Base-by-base conservation (phyloP, 129 eudicot genomes). In the Centaurea solstitialis region DNA sequence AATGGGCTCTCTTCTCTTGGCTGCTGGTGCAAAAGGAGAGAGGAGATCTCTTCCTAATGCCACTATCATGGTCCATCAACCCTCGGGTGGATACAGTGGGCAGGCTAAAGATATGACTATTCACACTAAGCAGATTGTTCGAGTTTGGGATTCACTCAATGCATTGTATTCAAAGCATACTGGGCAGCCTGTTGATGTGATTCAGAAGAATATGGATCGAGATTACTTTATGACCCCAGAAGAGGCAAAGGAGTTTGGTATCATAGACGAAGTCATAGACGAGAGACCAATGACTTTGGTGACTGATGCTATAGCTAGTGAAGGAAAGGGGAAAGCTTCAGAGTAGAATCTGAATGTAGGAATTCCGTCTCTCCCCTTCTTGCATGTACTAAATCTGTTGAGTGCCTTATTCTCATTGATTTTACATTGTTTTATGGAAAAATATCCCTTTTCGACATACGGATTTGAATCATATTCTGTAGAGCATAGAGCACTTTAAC, bases 11-110 rank as follows among this genome's bases (percentile, higher is more conserved):
- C 97, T 94, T 13, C 93, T 94, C 18, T 87, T 94, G 83, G 97
- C 98, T 77, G 92, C 95, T 84, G 98, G 98, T 57, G 86, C 98
- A n/a, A 94, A 94, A 88, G 97, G 98, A 69, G 92, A 94, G 78
- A 85, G 98, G 73, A 79, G 86, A 64, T 76, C 98, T 73, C 98
- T 94, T 83, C 98, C 98, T 72, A 91, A 94, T 81, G 98, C 97
- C 18, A 90, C 96, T 2, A 80, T 94, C 33, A 94, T 94, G 98
- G 82, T 94, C 71, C 98, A 94, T 84, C 98, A 94, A 76, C 98
- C 98, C 38, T 91, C 97, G 2, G 98, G 97, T 69, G 98, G 97
- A 71, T 90, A 91, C 80, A 91, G 95, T 80, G 98, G 96, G 53
- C 97, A 94, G 77, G 96, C 98, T 72, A 90, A 90, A 85, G 98